Conservation (phyloP, 1,284 basidiomycete species). For the Leucoagaricus sp. region DNA sequence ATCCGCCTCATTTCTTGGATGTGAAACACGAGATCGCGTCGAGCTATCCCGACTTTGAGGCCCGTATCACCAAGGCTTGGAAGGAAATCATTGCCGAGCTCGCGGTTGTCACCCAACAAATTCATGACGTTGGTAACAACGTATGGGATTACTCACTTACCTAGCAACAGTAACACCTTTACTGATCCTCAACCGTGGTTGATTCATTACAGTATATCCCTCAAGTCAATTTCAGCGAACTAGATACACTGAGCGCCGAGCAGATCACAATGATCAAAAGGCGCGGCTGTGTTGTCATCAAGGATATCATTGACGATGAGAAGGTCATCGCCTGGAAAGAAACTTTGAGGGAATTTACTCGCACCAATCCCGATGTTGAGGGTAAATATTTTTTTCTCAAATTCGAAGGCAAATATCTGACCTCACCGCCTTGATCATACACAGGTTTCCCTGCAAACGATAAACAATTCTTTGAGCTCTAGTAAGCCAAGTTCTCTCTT, state of each 20-base stretch:
- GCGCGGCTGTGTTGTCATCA: constrained; percentile 61
- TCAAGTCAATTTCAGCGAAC: constrained; percentile 58
- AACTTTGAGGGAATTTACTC: constrained; percentile 55
- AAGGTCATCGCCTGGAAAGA: constrained; percentile 60
- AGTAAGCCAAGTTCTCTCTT: constrained; percentile 48
- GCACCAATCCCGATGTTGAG: constrained; percentile 51
- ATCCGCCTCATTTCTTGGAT: constrained; percentile 44
- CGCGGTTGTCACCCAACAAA: constrained; percentile 41
- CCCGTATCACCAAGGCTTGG: constrained; percentile 55
- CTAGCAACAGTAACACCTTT: no score
- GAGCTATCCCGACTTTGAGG: constrained; percentile 52
- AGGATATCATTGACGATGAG: constrained; percentile 55
- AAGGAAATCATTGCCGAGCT: constrained; percentile 54
- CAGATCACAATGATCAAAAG: constrained; percentile 53
- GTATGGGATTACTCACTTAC: constrained; percentile 35
- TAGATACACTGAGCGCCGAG: constrained; percentile 46
- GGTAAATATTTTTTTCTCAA: constrained; percentile 29
- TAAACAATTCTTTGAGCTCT: constrained; percentile 74
- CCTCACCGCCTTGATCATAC: neutral
- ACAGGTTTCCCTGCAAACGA: constrained; percentile 57
- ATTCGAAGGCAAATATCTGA: neutral
- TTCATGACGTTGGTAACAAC: constrained; percentile 47
- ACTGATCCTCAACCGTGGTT: no score
- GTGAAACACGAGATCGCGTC: constrained; percentile 58
- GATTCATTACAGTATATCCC: constrained; percentile 46